Percentiles rank a stretch among this genome's conserved stretches.
Conservation (phyloP, 2,329 filamentous ascomycete genomes). For the Pseudogymnoascus sp. region DNA sequence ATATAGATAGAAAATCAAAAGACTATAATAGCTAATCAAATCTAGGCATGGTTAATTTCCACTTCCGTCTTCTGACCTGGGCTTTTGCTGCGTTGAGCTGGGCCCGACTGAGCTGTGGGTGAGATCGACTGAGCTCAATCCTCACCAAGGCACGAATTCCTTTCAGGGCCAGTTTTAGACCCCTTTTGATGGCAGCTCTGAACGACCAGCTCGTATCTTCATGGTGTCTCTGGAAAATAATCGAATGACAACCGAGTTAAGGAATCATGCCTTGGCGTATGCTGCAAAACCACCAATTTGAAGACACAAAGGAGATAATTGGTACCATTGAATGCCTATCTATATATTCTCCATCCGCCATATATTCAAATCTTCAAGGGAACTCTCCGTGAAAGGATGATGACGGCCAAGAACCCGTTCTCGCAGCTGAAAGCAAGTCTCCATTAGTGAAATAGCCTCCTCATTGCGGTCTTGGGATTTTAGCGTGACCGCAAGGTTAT, state of each 20-base stretch:
- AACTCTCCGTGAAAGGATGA: neutral
- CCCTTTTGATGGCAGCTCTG: neutral
- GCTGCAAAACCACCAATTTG: neutral
- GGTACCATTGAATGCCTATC: slow-evolving; percentile 5
- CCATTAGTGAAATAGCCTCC: neutral
- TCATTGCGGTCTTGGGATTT: neutral
- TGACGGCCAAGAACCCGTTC: neutral
- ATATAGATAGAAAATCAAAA: neutral
- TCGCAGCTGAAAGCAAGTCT: neutral
- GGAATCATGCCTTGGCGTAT: neutral
- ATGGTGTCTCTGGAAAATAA: neutral
- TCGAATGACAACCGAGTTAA: neutral
- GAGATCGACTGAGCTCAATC: neutral
- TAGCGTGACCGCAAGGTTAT: neutral
- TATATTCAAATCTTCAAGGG: neutral
- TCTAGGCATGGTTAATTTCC: neutral
- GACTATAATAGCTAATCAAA: neutral
- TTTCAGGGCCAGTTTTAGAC: neutral
- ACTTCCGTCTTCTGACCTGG: neutral
- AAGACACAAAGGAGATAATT: neutral
- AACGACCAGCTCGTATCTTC: no score
- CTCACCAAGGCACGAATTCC: neutral
- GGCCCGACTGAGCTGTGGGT: neutral
- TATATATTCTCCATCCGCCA: neutral
- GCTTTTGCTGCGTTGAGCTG: neutral